These are phyloP conservation scores for Russula foetens DNA, from an alignment of 768 basidiomycete species.

Conservation along the genomic window DNA sequence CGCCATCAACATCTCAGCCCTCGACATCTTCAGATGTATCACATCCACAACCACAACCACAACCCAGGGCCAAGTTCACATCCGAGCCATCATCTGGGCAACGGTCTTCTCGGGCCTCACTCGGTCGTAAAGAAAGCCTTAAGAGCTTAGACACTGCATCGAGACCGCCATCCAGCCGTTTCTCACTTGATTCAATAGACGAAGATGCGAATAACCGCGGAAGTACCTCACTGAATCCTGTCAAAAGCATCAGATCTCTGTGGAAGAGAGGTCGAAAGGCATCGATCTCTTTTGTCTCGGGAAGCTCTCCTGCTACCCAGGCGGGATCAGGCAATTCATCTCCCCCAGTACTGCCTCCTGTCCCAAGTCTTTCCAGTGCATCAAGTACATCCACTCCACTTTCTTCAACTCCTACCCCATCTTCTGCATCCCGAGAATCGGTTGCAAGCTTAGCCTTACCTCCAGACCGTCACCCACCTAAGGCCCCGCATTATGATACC, in stretches of 20 bases:
- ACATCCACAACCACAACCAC: neutral
- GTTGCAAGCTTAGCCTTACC: constrained; percentile 7
- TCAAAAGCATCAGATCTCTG: constrained; percentile 64
- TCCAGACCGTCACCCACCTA: neutral
- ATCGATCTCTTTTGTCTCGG: constrained; percentile 29
- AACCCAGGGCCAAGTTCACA: neutral
- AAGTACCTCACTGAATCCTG: constrained; percentile 55
- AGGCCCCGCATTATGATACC: neutral
- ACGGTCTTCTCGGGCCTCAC: neutral
- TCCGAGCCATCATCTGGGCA: constrained; percentile 7
- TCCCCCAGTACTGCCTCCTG: constrained; percentile 6
- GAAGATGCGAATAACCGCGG: constrained; percentile 26
- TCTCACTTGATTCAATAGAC: constrained; percentile 67
- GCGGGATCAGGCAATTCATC: neutral
- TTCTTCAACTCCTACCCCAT: neutral
- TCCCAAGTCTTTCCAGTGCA: neutral
- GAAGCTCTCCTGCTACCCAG: constrained; percentile 5
- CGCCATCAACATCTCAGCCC: neutral
- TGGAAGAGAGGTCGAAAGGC: constrained; percentile 69
- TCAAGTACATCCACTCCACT: neutral
- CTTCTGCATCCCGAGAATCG: constrained; percentile 10
- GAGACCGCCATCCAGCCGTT: constrained; percentile 37
- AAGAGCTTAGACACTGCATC: constrained; percentile 11
- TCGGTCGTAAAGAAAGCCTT: neutral
- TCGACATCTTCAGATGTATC: neutral